Conservation (phyloP, 768 basidiomycete species). For the Trametes maxima region DNA sequence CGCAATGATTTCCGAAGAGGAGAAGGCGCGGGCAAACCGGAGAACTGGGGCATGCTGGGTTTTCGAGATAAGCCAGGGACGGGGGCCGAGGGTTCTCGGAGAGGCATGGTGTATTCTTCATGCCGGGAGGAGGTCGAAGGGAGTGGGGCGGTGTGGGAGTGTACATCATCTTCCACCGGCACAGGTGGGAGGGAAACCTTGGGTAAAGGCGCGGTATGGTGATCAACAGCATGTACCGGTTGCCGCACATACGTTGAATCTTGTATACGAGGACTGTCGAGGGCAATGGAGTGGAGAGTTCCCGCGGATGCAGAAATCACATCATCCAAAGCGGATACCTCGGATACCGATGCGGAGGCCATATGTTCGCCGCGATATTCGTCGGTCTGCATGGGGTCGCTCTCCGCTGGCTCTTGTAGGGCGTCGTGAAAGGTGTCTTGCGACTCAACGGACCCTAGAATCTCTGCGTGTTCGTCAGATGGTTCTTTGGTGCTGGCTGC, state of each 20-base stretch:
- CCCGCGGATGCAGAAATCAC: conserved; percentile 35
- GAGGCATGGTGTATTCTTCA: conserved; percentile 37
- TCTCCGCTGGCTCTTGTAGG: background rate
- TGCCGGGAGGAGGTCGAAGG: conserved; percentile 5
- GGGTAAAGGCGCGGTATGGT: conserved; percentile 26
- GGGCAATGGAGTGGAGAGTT: conserved; percentile 42
- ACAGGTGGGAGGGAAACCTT: conserved; percentile 17
- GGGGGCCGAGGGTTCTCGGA: conserved; percentile 35
- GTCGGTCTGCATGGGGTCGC: conserved; percentile 8
- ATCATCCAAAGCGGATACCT: conserved; percentile 26
- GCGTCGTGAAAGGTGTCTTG: conserved; percentile 1
- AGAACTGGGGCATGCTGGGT: conserved; percentile 49
- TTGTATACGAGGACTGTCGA: conserved; percentile 38
- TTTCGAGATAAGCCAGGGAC: conserved; percentile 38
- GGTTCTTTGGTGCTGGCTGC: background rate
- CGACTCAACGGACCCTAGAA: background rate
- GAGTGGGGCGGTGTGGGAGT: conserved; percentile 18
- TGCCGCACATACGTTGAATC: background rate
- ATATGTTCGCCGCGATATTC: background rate
- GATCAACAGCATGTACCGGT: conserved; percentile 1
- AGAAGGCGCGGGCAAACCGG: conserved; percentile 67
- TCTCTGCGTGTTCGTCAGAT: background rate
- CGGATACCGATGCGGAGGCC: background rate
- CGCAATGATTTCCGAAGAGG: conserved; percentile 71
- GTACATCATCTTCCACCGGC: conserved; percentile 12